Evolutionary conservation across 805 yeast genomes (phyloP).

Genomic region (Candida dendrica): DNA sequence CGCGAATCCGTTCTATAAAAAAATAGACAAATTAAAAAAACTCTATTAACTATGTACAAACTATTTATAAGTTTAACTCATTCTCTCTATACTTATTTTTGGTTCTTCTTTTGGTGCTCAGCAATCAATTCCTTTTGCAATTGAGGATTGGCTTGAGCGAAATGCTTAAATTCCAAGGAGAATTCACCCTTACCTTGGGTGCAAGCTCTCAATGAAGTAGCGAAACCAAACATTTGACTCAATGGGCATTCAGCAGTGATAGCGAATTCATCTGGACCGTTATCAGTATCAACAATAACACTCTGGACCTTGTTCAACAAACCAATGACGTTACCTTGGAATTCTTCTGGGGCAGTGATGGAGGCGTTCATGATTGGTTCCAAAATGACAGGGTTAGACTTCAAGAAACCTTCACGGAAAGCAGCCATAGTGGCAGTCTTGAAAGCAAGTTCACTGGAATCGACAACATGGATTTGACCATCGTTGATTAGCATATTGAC

Average conservation of each 20-base stretch:
- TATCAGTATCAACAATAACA: constrained; percentile 87
- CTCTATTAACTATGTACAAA: background rate
- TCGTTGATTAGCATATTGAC: constrained; percentile 90
- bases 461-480: constrained; percentile 97
- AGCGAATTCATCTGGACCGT: constrained; percentile 90
- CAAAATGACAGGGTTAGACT: constrained; percentile 77
- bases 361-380: constrained; percentile 96
- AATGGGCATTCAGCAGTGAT: constrained; percentile 93
- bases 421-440: constrained; percentile 89
- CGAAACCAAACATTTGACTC: constrained; percentile 93
- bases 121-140: constrained; percentile 86
- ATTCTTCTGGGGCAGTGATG: constrained; percentile 91
- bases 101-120: constrained; percentile 55
- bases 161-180: constrained; percentile 87
- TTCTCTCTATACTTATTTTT: background rate
- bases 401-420: constrained; percentile 82
- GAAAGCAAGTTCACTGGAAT: constrained; percentile 93
- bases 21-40: no score
- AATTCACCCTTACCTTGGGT: constrained; percentile 99
- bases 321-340: constrained; percentile 91
- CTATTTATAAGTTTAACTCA: background rate
- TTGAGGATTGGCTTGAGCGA: constrained; percentile 85
- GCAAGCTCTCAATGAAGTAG: constrained; percentile 88
- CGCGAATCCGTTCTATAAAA: no score
- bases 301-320: constrained; percentile 89